Percentiles rank a stretch among this genome's conserved stretches.
Evolutionary conservation across 306 rosid species (phyloP).

Genomic region (Chamaecrista fasciculata): DNA sequence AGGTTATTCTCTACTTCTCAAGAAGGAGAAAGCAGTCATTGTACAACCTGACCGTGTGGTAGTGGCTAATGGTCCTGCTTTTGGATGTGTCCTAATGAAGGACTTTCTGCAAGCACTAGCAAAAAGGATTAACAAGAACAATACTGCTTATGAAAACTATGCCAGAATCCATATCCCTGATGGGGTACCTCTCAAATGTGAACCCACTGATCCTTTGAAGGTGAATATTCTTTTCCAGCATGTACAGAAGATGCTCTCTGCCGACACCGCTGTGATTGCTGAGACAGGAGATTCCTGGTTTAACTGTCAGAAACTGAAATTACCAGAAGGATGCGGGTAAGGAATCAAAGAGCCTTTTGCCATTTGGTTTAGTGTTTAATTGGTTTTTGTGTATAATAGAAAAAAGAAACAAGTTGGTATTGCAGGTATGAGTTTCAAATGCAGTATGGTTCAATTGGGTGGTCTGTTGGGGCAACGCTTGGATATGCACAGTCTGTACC

Average conservation of each 20-base stretch:
- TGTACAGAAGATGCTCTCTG: slow-evolving; percentile 45
- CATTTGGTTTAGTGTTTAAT: background rate
- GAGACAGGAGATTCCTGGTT: slow-evolving; percentile 60
- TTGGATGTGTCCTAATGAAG: slow-evolving; percentile 47
- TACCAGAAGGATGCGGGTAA: slow-evolving; percentile 49
- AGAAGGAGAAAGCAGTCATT: slow-evolving; percentile 46
- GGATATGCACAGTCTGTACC: slow-evolving; percentile 54
- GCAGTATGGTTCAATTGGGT: slow-evolving; percentile 57
- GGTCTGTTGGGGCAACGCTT: slow-evolving; percentile 55
- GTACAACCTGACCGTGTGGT: slow-evolving; percentile 43
- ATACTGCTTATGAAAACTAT: slow-evolving; percentile 44
- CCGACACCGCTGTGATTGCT: slow-evolving; percentile 39
- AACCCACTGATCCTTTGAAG: slow-evolving; percentile 43
- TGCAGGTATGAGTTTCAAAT: slow-evolving; percentile 58
- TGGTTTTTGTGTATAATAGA: background rate
- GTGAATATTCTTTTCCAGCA: slow-evolving; percentile 48
- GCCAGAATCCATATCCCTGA: slow-evolving; percentile 39
- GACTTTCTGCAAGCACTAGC: slow-evolving; percentile 46
- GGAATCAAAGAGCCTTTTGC: background rate
- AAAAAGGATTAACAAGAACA: slow-evolving; percentile 34
- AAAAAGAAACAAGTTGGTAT: slow-evolving; percentile 29
- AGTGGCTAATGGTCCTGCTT: slow-evolving; percentile 43
- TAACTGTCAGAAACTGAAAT: slow-evolving; percentile 44
- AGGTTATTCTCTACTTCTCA: slow-evolving; percentile 48
- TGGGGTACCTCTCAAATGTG: slow-evolving; percentile 31